Base-by-base conservation (phyloP, 805 yeast genomes). In the Hanseniaspora clermontiae region DNA sequence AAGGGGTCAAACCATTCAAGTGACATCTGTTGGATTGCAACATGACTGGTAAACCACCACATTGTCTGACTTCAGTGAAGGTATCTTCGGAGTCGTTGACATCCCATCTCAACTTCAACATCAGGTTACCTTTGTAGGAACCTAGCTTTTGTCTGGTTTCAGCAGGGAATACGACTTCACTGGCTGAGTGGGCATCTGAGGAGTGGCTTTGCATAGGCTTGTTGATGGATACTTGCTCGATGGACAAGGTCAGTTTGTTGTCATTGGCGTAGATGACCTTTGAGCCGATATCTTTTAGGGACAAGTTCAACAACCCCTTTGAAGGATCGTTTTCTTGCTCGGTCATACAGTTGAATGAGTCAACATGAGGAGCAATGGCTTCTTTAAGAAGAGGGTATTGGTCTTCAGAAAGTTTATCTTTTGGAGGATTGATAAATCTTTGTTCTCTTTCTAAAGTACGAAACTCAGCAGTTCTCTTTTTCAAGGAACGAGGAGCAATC, bases 291-390 rank as follows among this genome's bases (percentile, higher is more conserved):
- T 93, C 97, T 64, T 83, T 77, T 49, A 84, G 95, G 1, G 86
- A 97, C 52, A 84, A 72, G 68, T 90, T 88, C 59, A 93, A 74
- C 29, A 93, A 70, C 6, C 96, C 96, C 7, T 49, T 49, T 15
- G 58, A 17, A 10, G 51, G 24, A 49, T 91, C 95, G 46, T 76
- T 82, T 27, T 86, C 81, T 46, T 95, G 96, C 58, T 87, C 95
- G 27, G 95, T 86, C 57, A 93, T 75, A 5, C 97, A 97, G 75
- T 93, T 85, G 76, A 93, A 93, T 1, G 97, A 91, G 9, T 95
- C 97, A 57, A 93, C 79, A 68, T 93, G 98, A 5, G 98, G 98
- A 57, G 81, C 81, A 43, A 93, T 93, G 15, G 98, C 97, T 60
- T 88, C 95, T 58, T 79, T 78, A 39, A 93, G 76, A 43, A 89